Evolutionary conservation across 1,139 yeast species (phyloP), one percentile per base, ranked within the genome.

Genomic region (Eremothecium cymbalariae): DNA sequence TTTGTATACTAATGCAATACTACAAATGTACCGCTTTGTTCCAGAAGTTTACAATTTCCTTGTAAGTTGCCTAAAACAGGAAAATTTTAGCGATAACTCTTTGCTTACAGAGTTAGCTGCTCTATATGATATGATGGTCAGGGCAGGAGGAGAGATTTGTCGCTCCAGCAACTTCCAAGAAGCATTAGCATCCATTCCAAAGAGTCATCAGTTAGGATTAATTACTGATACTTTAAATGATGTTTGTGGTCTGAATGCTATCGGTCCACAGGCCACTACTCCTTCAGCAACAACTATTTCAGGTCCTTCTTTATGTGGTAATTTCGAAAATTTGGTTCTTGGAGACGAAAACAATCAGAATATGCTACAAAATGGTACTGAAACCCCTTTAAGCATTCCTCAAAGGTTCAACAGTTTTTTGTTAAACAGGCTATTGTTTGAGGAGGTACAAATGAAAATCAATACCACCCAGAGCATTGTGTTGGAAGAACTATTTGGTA

Each of bases 101-200:
- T 55, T 88, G 6, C 58, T 86, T 22, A 77, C 82, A 37, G 97
- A 93, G 52, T 62, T 88, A 32, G 98, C 95, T 0, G 84, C 86
- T 42, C 62, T 93, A 12, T 84, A 77, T 60, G 97, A 93, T 51
- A 90, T 90, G 98, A 70, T 90, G 62, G 68, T 70, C 34, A 84
- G 84, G 53, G 86, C 95, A 0, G 63, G 71, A 17, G 93, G 94
- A 1, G 68, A 70, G 8, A 47, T 55, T 3, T 52, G 59, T 34
- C 44, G 57, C 18, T 43, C 60, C 7, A 39, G 50, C 5, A 55
- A 90, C 51, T 86, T 90, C 57, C 69, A 74, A 56, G 51, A 63
- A 52, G 42, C 67, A 31, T 53, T 79, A 40, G 64, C 66, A 37
- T 61, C 71, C 4, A 61, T 68, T 21, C 59, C 61, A 3, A 67